phyloP scores from a whole-genome alignment of 345 rosid species.

The Hirschfeldia incana region DNA sequence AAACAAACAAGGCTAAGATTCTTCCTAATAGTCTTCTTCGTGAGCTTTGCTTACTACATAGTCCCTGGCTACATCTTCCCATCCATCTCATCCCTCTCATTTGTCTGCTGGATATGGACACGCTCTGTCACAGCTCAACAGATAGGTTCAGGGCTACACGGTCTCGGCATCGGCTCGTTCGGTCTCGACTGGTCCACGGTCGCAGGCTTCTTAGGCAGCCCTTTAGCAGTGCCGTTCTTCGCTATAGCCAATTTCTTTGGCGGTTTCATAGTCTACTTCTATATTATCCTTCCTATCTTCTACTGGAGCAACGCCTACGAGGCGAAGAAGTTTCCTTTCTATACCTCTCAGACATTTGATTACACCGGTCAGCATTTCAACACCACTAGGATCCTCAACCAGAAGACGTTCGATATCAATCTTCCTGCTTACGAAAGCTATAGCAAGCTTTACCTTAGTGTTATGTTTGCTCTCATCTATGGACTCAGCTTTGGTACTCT shows the following conservation, averaged over 20 bases:
- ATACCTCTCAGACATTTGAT: constrained; percentile 48
- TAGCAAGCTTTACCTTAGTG: constrained; percentile 67
- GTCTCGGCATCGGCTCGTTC: constrained; percentile 70
- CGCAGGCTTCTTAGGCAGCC: constrained; percentile 64
- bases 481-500: constrained; percentile 65
- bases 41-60: constrained; percentile 64
- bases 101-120: constrained; percentile 72
- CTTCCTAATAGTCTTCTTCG: constrained; percentile 53
- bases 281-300: constrained; percentile 55
- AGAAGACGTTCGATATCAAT: constrained; percentile 47
- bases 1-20: constrained; percentile 61
- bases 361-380: constrained; percentile 46
- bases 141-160: constrained; percentile 59
- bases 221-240: constrained; percentile 63
- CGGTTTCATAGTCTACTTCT: constrained; percentile 55
- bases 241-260: constrained; percentile 54
- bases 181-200: constrained; percentile 75
- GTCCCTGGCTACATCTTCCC: constrained; percentile 69
- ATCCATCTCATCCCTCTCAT: constrained; percentile 58
- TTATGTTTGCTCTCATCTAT: constrained; percentile 58
- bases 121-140: constrained; percentile 62
- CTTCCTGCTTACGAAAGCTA: constrained; percentile 44
- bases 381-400: constrained; percentile 50
- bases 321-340: constrained; percentile 59
- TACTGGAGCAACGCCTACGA: constrained; percentile 52